Evolutionary conservation across 163 green algal species (phyloP).

Genomic region (Chlamydomonas reinhardtii): DNA sequence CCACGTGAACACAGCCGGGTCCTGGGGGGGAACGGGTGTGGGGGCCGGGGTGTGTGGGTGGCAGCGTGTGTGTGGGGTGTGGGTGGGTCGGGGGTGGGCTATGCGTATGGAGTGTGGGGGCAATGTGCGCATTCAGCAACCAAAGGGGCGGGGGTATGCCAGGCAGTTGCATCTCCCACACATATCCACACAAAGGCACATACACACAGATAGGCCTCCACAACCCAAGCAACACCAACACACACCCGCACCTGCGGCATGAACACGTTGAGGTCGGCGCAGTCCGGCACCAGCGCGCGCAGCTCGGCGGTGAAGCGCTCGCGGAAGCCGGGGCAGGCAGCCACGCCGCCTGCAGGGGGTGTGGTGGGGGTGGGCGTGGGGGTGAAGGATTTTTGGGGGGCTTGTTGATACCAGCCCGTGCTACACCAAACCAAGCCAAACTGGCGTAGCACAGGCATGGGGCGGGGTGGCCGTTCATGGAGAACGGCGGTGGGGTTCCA

Average conservation of each 20-base stretch:
- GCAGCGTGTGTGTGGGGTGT: too few species aligned
- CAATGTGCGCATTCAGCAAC: too few species aligned
- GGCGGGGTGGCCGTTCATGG: too few species aligned
- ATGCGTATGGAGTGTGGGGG: background rate
- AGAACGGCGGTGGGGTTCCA: too few species aligned
- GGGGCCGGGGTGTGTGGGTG: too few species aligned
- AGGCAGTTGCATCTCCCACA: too few species aligned
- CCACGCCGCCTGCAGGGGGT: constrained; percentile 15
- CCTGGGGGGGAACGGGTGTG: constrained; percentile 37
- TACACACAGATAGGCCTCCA: too few species aligned
- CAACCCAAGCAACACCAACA: background rate
- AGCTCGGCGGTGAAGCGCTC: constrained; percentile 84
- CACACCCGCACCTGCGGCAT: constrained; percentile 54
- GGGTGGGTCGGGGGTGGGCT: background rate
- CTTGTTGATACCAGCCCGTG: too few species aligned
- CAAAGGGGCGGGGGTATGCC: too few species aligned
- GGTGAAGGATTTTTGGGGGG: too few species aligned
- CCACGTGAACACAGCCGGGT: constrained; percentile 77
- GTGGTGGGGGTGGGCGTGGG: background rate
- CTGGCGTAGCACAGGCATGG: too few species aligned
- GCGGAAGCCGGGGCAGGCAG: constrained; percentile 79
- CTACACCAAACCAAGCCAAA: too few species aligned
- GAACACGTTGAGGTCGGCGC: constrained; percentile 73
- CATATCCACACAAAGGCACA: background rate
- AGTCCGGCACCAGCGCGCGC: constrained; percentile 80